Base-by-base conservation (phyloP, 2,329 filamentous ascomycete species). In the Exophiala sideris region DNA sequence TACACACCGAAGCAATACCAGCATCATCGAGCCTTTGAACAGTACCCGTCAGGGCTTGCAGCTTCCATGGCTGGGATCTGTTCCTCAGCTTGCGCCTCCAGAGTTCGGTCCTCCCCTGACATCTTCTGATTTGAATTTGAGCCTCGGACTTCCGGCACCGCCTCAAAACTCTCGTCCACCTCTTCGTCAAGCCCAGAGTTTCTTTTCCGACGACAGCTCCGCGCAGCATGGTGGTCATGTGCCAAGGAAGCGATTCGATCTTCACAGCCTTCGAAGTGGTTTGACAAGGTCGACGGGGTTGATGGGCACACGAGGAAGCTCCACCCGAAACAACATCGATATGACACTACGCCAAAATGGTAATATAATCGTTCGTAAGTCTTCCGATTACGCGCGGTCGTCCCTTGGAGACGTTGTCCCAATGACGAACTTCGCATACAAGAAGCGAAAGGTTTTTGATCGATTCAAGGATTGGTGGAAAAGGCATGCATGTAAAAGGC, bases 141-240 rank as follows among this genome's bases (percentile, higher is more conserved):
- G 68, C 29, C 49, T 70, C 46, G 45, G 47, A 14, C 49, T 62
- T 21, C 50, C 55, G 7, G 49, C 45, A 33, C 48, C 34, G 20
- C 45, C 47, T 40, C 56, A 49, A 32, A 36, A 52, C 48, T 45
- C 48, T 48, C 52, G 58, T 44, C 58, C 60, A 40, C 34, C 61
- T 21, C 62, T 57, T 38, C 52, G 68, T 67, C 54, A 65, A 61
- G 20, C 63, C 57, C 54, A 59, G 44, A 72, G 70, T 50, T 70
- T 69, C 44, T 71, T 72, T 46, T 72, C 70, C 1, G 68, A 71
- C 53, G 65, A 71, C 45, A 73, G 71, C 57, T 71, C 70, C 3
- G 64, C 50, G 2, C 54, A 56, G 5, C 40, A 47, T 10, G 29
- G 36, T 34, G 45, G 56, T 34, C 48, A 32, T 20, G 33, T 18